These are phyloP conservation scores for Cercospora canescens DNA, from an alignment of 2,329 filamentous ascomycete species.

Conservation along the genomic window DNA sequence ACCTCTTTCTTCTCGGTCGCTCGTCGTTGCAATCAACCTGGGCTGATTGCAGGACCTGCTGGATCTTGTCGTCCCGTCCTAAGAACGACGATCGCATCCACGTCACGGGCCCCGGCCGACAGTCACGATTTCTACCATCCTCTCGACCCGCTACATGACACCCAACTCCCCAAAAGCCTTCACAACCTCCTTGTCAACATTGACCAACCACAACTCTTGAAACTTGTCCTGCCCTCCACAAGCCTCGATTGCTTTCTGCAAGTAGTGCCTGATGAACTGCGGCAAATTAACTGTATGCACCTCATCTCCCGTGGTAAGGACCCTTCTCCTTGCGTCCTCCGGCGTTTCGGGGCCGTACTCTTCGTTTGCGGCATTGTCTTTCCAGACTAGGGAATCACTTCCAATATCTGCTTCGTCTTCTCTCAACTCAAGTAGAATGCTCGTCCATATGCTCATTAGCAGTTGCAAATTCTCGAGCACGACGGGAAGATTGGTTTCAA, in stretches of 20 bases:
- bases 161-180: constrained; percentile 56
- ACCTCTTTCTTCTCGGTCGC: not conserved
- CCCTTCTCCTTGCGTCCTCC: constrained; percentile 48
- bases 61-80: not conserved
- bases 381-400: constrained; percentile 45
- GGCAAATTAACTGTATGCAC: constrained; percentile 67
- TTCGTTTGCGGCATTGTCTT: constrained; percentile 14
- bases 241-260: constrained; percentile 59
- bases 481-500: constrained; percentile 61
- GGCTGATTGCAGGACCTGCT: not conserved
- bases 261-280: constrained; percentile 62
- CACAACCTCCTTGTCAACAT: constrained; percentile 73
- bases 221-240: constrained; percentile 68
- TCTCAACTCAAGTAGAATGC: constrained; percentile 65
- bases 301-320: constrained; percentile 61
- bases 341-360: constrained; percentile 40
- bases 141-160: constrained; percentile 31
- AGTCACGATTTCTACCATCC: not conserved
- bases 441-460: constrained; percentile 74
- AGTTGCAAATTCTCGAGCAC: constrained; percentile 59
- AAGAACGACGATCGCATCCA: not conserved
- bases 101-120: not conserved
- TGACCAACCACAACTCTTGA: constrained; percentile 66
- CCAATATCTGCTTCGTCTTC: constrained; percentile 42
- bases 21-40: not conserved